Evolutionary conservation across 345 rosid genomes (phyloP), one percentile per base, ranked within the genome.

Genomic region (Combretum micranthum): DNA sequence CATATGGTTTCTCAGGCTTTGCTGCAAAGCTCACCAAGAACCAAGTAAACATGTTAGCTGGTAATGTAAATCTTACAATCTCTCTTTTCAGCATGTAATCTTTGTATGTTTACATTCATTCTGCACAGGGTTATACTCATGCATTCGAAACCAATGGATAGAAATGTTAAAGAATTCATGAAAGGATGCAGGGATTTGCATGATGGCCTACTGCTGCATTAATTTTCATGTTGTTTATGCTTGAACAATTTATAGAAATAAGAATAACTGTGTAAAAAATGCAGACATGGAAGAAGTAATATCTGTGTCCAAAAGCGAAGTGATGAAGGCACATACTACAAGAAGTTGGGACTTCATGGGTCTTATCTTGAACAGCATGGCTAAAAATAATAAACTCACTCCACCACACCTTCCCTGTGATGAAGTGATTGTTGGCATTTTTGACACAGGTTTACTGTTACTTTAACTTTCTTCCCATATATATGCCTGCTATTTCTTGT

Each of bases 301-400:
- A 49, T 80, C 88, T 25, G 75, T 82, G 54, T 78, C 78, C 58
- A 56, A 69, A 32, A 77, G 88, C 81, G 72, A 50, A 52, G 65
- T 59, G 48, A 62, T 76, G 60, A 67, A 80, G 70, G 59, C 80
- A 71, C 83, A 77, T 59, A 85, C 88, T 12, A 80, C 93, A 44
- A 85, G 88, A 72, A 82, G 88, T 65, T 85, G 88, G 88, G 86
- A 85, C 63, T 85, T 82, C 72, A 65, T 85, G 73, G 88, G 80
- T 57, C 84, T 85, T 60, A 64, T 71, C 22, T 59, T 70, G 62
- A 68, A 67, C 47, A 39, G 32, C 20, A 43, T 23, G 10, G 42
- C 25, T 13, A 51, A 44, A 49, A 53, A 43, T 15, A 32, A 32
- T 32, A 32, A 32, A 32, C 52, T 12, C 7, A 25, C 68, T 60